phyloP scores from a whole-genome alignment of 176 grass and related monocot genomes.

The Oryza nivara region DNA sequence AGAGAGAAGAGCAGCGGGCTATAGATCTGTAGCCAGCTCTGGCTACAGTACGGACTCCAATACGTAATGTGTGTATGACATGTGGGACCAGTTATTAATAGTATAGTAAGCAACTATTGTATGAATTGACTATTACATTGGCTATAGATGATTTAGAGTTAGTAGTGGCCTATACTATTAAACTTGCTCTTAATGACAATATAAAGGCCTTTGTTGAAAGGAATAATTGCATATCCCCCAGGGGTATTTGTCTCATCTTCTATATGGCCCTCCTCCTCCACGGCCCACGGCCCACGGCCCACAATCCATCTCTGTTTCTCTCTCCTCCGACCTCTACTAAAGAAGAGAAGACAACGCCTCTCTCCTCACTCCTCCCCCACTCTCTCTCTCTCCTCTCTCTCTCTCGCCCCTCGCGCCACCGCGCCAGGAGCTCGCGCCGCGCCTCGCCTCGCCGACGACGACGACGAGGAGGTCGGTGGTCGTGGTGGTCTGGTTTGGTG shows the following conservation, averaged over 20 bases:
- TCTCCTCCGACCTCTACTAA: not conserved
- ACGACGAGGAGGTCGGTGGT: not conserved
- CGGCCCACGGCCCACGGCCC: not conserved
- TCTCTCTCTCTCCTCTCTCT: not conserved
- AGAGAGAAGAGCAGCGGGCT: too few species aligned
- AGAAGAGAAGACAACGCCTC: conserved; percentile 22
- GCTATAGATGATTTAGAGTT: too few species aligned
- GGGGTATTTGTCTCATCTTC: too few species aligned
- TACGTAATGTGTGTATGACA: too few species aligned
- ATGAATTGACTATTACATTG: too few species aligned
- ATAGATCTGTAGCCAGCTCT: too few species aligned
- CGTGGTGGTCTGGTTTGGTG: not conserved
- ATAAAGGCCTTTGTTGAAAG: not conserved
- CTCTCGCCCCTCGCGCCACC: not conserved
- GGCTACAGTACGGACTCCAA: too few species aligned
- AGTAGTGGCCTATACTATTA: not conserved
- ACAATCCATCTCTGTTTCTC: too few species aligned
- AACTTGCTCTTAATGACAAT: not conserved
- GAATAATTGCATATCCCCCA: not conserved
- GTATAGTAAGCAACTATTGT: too few species aligned
- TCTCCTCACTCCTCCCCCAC: not conserved
- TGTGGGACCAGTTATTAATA: too few species aligned
- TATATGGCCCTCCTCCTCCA: not conserved
- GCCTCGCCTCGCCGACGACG: not conserved
- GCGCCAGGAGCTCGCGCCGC: conserved; percentile 21